Evolutionary conservation across 805 yeast genomes (phyloP), one percentile per base, ranked within the genome.

Genomic region (Starmera caribaea): DNA sequence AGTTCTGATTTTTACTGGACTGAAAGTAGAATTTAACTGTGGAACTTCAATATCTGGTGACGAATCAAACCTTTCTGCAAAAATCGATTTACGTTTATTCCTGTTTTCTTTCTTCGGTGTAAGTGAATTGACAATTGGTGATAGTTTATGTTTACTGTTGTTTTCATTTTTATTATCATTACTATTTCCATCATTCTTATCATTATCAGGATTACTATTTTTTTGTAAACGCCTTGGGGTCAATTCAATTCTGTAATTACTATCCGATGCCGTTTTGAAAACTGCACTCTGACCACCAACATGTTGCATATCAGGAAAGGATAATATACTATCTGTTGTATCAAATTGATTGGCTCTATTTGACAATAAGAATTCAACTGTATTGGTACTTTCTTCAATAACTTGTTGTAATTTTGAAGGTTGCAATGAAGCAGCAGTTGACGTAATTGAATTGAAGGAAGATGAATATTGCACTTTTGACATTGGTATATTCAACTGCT

Each of bases 41-140:
- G 59, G 59, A 4, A 57, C 44, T 32, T 52, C 54, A 10, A 50
- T 40, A 16, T 53, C 58, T 39, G 59, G 57, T 3, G 58, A 53
- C 2, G 59, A 55, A 27, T 53, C 59, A 38, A 43, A 55, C 33
- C 40, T 41, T 28, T 49, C 46, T 9, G 50, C 53, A 45, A 49
- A 46, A 40, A 49, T 40, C 0, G 56, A 52, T 36, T 49, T 55
- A n/a, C 57, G 41, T 41, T 46, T 54, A 40, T 49, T 53, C 1
- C 38, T 16, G 3, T 37, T 40, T 7, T 34, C 47, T 27, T 42
- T 45, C 11, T 42, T 45, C 17, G 59, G 57, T 3, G 59, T 53
- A 8, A 46, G 17, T 3, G 54, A 36, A 24, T 44, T 45, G 5
- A 52, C 57, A 2, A 44, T 44, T 4, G 51, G 40, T 13, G 29